Evolutionary conservation across 2,329 filamentous ascomycete species (phyloP).

Genomic region (Aotearoamyces nothofagi): DNA sequence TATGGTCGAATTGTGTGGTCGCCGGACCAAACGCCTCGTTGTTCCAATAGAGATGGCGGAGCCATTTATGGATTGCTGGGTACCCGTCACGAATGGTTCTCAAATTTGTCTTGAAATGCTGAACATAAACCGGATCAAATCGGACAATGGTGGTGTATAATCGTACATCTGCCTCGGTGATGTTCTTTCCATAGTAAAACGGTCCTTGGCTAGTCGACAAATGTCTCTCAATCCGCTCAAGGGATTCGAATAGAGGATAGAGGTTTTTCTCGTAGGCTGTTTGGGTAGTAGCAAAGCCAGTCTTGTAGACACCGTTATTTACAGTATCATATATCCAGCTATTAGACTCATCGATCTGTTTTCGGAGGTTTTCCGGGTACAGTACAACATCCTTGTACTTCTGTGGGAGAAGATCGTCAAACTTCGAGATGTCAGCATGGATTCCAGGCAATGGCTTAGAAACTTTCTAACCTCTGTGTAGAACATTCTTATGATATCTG

Average conservation of each 20-base stretch:
- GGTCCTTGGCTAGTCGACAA: constrained; percentile 38
- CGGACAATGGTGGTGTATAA: constrained; percentile 48
- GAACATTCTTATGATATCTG: constrained; percentile 75
- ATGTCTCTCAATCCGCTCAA: constrained; percentile 64
- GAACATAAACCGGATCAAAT: constrained; percentile 64
- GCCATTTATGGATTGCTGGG: constrained; percentile 50
- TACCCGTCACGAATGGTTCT: constrained; percentile 26
- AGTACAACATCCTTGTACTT: constrained; percentile 46
- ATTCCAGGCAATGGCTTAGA: too few relatives aligned
- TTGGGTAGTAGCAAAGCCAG: constrained; percentile 74
- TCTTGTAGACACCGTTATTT: constrained; percentile 60
- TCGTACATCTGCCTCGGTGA: constrained; percentile 75
- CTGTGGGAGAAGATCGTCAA: constrained; percentile 53
- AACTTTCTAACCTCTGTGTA: constrained; percentile 45
- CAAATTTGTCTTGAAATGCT: constrained; percentile 67
- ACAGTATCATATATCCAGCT: constrained; percentile 65
- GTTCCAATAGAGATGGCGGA: constrained; percentile 54
- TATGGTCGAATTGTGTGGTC: constrained; percentile 19
- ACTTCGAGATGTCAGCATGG: too few relatives aligned
- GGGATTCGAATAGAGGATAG: constrained; percentile 51
- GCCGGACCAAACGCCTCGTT: constrained; percentile 42
- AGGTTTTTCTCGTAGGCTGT: constrained; percentile 70
- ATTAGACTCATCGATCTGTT: constrained; percentile 59
- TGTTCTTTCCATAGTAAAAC: constrained; percentile 57
- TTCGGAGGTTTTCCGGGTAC: constrained; percentile 48